These are phyloP conservation scores for Rutstroemia sp. DNA, from an alignment of 2,329 filamentous ascomycete species.

Conservation along the genomic window DNA sequence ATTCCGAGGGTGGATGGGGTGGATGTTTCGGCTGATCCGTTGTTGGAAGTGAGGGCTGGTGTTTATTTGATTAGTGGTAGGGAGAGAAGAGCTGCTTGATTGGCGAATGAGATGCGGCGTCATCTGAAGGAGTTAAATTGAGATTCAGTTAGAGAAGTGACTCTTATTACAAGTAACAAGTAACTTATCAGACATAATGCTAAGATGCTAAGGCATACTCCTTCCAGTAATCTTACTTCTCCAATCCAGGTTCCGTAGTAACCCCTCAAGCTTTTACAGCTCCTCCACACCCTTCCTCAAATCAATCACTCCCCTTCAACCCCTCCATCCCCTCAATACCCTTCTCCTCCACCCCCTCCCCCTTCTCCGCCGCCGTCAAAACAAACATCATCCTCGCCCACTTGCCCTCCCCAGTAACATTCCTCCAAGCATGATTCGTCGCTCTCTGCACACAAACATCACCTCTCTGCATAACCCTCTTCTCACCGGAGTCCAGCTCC, in stretches of 20 bases:
- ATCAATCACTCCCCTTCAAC: background rate
- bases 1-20: slow-evolving; percentile 47
- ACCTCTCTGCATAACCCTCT: slow-evolving; percentile 32
- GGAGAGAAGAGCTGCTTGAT: slow-evolving; percentile 35
- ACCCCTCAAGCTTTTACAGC: background rate
- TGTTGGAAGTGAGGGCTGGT: slow-evolving; percentile 47
- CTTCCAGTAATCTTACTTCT: too few species aligned
- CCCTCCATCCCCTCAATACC: background rate
- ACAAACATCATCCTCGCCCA: slow-evolving; percentile 27
- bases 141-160: too few species aligned
- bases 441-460: slow-evolving; percentile 39
- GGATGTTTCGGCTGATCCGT: slow-evolving; percentile 44
- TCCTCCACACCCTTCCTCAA: background rate
- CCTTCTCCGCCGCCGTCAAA: slow-evolving; percentile 11
- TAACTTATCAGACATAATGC: too few species aligned
- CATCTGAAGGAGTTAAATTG: background rate
- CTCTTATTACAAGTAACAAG: too few species aligned
- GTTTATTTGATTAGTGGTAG: slow-evolving; percentile 49
- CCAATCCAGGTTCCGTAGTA: too few species aligned
- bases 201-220: too few species aligned
- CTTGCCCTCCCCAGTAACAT: slow-evolving; percentile 14
- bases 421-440: slow-evolving; percentile 38
- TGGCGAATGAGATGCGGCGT: background rate
- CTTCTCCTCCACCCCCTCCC: slow-evolving; percentile 13
- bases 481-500: slow-evolving; percentile 35